phyloP scores from a whole-genome alignment of 2,329 filamentous ascomycete genomes.

The Exophiala oligosperma region DNA sequence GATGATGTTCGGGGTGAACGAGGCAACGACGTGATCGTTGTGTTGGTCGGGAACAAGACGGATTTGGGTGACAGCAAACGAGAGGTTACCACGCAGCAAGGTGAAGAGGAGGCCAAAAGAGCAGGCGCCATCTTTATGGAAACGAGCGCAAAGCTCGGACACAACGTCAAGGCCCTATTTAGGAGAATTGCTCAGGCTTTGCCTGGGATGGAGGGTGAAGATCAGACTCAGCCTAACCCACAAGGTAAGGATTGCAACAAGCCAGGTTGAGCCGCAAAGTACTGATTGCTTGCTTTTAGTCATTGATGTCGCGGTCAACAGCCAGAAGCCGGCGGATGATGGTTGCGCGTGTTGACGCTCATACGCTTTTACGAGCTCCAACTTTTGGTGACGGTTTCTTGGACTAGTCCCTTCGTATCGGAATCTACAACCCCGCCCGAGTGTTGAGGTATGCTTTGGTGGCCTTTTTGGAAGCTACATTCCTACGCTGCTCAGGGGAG shows the following conservation, averaged over 20 bases:
- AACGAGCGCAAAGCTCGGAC: slow-evolving; percentile 94
- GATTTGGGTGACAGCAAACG: slow-evolving; percentile 91
- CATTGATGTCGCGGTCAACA: slow-evolving; percentile 31
- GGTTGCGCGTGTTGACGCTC: slow-evolving; percentile 27
- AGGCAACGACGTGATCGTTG: slow-evolving; percentile 98
- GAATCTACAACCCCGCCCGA: too few species aligned
- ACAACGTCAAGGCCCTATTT: slow-evolving; percentile 97
- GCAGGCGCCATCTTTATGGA: slow-evolving; percentile 99
- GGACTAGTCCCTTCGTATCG: neutral
- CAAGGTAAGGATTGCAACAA: slow-evolving; percentile 21
- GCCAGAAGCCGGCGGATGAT: slow-evolving; percentile 27
- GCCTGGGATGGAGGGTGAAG: slow-evolving; percentile 94
- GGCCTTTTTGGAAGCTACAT: too few species aligned
- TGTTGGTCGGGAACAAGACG: slow-evolving; percentile 98
- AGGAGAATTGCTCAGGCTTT: slow-evolving; percentile 97
- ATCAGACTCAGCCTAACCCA: slow-evolving; percentile 48
- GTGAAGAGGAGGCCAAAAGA: slow-evolving; percentile 97
- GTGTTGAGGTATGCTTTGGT: too few species aligned
- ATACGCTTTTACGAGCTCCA: neutral
- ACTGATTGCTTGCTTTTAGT: slow-evolving; percentile 13
- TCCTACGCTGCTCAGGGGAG: neutral
- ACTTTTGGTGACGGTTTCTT: neutral
- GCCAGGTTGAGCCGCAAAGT: neutral
- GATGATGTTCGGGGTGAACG: slow-evolving; percentile 96
- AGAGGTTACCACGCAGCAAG: slow-evolving; percentile 93